Conservation (phyloP, 805 yeast genomes). For the Starmerella khaoyaiensis region DNA sequence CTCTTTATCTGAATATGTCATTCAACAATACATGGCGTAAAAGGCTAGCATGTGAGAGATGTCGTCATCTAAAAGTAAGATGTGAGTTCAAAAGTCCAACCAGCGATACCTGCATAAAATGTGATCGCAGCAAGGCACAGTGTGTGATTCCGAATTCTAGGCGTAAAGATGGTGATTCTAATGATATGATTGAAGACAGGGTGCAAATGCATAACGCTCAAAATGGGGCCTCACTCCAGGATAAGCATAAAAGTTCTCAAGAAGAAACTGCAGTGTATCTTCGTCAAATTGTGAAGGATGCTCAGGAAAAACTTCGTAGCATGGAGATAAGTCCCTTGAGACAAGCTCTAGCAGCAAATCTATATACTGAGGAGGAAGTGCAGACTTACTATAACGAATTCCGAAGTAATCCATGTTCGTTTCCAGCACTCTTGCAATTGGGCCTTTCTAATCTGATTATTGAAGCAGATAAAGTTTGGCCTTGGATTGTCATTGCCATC, state of each 20-base stretch:
- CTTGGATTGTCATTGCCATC: conserved; percentile 18
- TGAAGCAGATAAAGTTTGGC: conserved; percentile 16
- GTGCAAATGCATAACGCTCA: not conserved
- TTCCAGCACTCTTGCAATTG: conserved; percentile 8
- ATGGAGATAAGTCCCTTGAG: conserved; percentile 15
- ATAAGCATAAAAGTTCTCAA: not conserved
- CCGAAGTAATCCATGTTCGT: conserved; percentile 2
- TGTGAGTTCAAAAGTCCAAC: conserved; percentile 24
- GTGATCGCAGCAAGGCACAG: conserved; percentile 14
- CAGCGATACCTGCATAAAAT: conserved; percentile 20
- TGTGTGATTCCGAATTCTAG: conserved; percentile 15
- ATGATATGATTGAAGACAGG: not conserved
- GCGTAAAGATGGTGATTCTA: conserved; percentile 4
- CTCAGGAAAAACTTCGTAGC: conserved; percentile 13
- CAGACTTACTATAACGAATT: conserved; percentile 7
- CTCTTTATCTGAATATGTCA: conserved; percentile 5
- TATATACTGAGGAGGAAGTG: conserved; percentile 16
- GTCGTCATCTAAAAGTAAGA: conserved; percentile 24
- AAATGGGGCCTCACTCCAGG: not conserved
- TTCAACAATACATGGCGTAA: conserved; percentile 22
- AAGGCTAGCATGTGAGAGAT: conserved; percentile 23
- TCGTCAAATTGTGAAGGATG: conserved; percentile 17
- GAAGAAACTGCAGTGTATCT: conserved; percentile 18
- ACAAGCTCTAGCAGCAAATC: conserved; percentile 11
- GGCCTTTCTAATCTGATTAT: conserved; percentile 7